A percentile compares a stretch with the other conserved stretches of the same genome.
Evolutionary conservation across 768 basidiomycete genomes (phyloP).

Genomic region (Fomitopsis pulvina): DNA sequence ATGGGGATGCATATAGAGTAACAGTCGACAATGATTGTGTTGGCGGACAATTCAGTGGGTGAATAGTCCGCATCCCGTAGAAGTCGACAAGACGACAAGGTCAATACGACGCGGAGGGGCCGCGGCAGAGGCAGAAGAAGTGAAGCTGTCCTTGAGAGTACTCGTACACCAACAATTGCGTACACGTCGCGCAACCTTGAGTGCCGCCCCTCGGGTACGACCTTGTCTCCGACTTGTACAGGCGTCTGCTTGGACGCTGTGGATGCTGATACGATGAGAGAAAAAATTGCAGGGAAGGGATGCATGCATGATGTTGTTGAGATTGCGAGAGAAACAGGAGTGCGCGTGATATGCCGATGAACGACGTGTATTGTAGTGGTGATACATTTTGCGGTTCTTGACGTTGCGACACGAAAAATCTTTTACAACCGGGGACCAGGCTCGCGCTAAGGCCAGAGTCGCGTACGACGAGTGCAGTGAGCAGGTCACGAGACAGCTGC

Average conservation of each 20-base stretch:
- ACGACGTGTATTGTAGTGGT: conserved; percentile 58
- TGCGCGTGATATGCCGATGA: conserved; percentile 46
- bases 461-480: conserved; percentile 1
- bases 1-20: conserved; percentile 32
- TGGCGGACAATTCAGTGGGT: conserved; percentile 30
- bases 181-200: conserved; percentile 15
- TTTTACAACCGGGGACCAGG: conserved; percentile 44
- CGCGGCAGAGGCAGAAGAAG: conserved; percentile 7
- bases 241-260: conserved; percentile 13
- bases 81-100: conserved; percentile 18
- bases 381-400: conserved; percentile 69
- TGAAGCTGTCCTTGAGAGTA: conserved; percentile 16
- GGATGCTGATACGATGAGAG: conserved; percentile 23
- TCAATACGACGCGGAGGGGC: conserved; percentile 13
- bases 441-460: conserved; percentile 13
- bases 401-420: conserved; percentile 22
- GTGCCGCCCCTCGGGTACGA: conserved; percentile 14
- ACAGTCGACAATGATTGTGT: conserved; percentile 38
- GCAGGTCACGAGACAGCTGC: conserved; percentile 46
- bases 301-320: conserved; percentile 31
- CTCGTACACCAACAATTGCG: conserved; percentile 20
- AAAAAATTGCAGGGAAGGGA: conserved; percentile 54
- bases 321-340: conserved; percentile 29
- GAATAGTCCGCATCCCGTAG: conserved; percentile 18
- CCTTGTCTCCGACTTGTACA: conserved; percentile 18